phyloP scores from a whole-genome alignment of 148 eudicot species.

The Drosera capensis region DNA sequence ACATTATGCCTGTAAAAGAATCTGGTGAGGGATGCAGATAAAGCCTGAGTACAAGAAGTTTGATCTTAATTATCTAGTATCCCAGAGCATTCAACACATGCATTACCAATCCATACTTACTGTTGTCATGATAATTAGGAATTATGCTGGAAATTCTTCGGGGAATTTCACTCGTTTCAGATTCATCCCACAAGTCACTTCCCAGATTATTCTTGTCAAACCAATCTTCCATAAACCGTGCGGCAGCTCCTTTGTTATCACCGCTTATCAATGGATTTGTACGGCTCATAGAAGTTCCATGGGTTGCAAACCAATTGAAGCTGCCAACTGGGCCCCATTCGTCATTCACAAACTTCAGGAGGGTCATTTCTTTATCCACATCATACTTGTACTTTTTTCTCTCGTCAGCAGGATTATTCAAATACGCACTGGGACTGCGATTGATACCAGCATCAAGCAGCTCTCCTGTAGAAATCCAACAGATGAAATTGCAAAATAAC shows the following conservation, averaged over 20 bases:
- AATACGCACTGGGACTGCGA: conserved; percentile 88
- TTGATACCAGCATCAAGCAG: conserved; percentile 73
- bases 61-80: too few relatives aligned
- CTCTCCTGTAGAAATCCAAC: conserved; percentile 59
- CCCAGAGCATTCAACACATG: not conserved
- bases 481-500: not conserved
- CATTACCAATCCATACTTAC: conserved; percentile 37
- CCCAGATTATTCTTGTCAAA: conserved; percentile 34
- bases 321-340: conserved; percentile 91
- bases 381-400: conserved; percentile 70
- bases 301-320: conserved; percentile 98
- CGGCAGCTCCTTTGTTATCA: conserved; percentile 97
- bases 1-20: too few relatives aligned
- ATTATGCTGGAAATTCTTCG: conserved; percentile 77
- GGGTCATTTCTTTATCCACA: conserved; percentile 87
- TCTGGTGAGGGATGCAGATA: too few relatives aligned
- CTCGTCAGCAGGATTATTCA: conserved; percentile 74
- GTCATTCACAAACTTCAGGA: conserved; percentile 82
- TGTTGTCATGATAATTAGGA: conserved; percentile 25
- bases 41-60: too few relatives aligned
- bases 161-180: conserved; percentile 23
- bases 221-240: conserved; percentile 98
- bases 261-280: conserved; percentile 85
- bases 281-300: conserved; percentile 98
- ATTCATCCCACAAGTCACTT: conserved; percentile 11